Percentiles rank a stretch among this genome's conserved stretches.
Evolutionary conservation across 768 basidiomycete species (phyloP).

Genomic region (Amanita exitialis): DNA sequence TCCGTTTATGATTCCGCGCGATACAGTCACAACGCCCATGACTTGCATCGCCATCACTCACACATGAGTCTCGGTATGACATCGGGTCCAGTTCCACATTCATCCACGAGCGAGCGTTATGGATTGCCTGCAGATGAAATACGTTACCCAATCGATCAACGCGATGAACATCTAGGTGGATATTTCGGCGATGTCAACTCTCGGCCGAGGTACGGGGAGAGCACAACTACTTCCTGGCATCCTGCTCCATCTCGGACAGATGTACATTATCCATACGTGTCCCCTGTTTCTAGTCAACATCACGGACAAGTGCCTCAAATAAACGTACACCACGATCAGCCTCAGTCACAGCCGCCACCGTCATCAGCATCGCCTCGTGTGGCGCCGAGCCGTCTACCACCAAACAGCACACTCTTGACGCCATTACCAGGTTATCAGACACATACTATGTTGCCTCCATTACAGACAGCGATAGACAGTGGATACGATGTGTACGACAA

Average conservation of each 20-base stretch:
- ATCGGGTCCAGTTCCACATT: slow-evolving; percentile 15
- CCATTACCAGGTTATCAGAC: slow-evolving; percentile 54
- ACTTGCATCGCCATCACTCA: slow-evolving; percentile 18
- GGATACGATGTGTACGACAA: slow-evolving; percentile 30
- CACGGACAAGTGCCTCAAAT: slow-evolving; percentile 18
- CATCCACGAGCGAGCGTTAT: slow-evolving; percentile 19
- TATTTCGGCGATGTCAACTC: slow-evolving; percentile 16
- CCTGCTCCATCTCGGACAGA: slow-evolving; percentile 16
- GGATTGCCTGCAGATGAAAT: slow-evolving; percentile 20
- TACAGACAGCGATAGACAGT: slow-evolving; percentile 15
- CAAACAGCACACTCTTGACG: slow-evolving; percentile 61
- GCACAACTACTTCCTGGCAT: slow-evolving; percentile 26
- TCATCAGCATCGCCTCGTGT: slow-evolving; percentile 14
- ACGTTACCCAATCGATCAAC: slow-evolving; percentile 21
- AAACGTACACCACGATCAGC: slow-evolving; percentile 12
- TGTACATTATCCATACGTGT: slow-evolving; percentile 14
- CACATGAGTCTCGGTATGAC: slow-evolving; percentile 18
- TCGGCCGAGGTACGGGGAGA: slow-evolving; percentile 20
- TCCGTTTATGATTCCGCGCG: slow-evolving; percentile 20
- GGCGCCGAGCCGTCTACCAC: slow-evolving; percentile 35
- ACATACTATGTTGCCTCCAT: slow-evolving; percentile 25
- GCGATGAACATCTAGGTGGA: slow-evolving; percentile 18
- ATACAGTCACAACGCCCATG: slow-evolving; percentile 17
- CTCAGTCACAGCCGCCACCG: slow-evolving; percentile 17
- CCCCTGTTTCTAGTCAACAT: slow-evolving; percentile 17